phyloP scores from a whole-genome alignment of 192 early-diverging fungal genomes.

The Backusella macrospora region DNA sequence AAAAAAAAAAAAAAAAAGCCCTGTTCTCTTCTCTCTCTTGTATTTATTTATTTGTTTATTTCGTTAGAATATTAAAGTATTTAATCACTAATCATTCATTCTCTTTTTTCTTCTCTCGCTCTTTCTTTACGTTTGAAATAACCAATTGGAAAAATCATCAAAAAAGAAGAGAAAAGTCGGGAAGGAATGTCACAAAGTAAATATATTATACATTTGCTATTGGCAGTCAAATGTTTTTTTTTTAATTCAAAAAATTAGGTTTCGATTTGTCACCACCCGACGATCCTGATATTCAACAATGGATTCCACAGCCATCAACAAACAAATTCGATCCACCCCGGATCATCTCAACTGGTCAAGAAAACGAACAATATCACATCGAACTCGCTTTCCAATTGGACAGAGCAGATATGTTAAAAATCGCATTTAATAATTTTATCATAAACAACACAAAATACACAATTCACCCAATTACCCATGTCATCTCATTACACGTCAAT shows the following conservation, averaged over 20 bases:
- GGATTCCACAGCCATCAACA: constrained; percentile 16
- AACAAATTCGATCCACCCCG: constrained; percentile 28
- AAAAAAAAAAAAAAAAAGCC: background rate
- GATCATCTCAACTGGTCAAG: constrained; percentile 15
- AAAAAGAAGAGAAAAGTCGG: background rate
- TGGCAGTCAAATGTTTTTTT: background rate
- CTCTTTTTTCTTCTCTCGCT: background rate
- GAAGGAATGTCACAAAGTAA: constrained; percentile 19
- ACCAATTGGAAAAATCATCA: background rate
- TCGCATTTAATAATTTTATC: constrained; percentile 49
- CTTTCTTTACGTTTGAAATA: background rate
- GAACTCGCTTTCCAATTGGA: constrained; percentile 14
- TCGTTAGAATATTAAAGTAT: background rate
- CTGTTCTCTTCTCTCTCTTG: background rate
- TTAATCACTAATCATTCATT: background rate
- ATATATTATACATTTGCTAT: background rate
- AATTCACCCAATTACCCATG: constrained; percentile 18
- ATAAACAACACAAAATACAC: constrained; percentile 44
- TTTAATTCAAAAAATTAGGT: background rate
- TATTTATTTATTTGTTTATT: background rate
- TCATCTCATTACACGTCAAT: constrained; percentile 44
- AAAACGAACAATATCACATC: constrained; percentile 24
- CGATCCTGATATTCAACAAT: constrained; percentile 20
- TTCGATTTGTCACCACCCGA: constrained; percentile 22
- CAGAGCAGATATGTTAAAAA: constrained; percentile 24